These are phyloP conservation scores for Hypholoma fasciculare DNA, from an alignment of 768 basidiomycete genomes.

Conservation along the genomic window DNA sequence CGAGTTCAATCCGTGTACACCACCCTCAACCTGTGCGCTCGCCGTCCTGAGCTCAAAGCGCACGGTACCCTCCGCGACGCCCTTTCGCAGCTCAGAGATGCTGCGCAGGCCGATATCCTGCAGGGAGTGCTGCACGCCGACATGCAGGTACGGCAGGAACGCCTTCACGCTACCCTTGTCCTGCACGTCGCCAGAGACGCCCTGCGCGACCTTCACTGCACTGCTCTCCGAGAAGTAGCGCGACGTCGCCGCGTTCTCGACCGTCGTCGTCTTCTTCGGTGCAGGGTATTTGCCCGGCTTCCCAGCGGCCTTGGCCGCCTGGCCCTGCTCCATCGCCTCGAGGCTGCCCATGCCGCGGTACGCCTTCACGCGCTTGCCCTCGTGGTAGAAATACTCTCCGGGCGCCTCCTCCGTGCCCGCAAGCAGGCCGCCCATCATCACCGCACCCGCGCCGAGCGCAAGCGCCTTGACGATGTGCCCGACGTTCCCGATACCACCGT, in stretches of 20 bases:
- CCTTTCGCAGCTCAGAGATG: conserved; percentile 64
- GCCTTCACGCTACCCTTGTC: conserved; percentile 95
- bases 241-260: conserved; percentile 94
- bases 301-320: conserved; percentile 35
- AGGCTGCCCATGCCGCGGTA: conserved; percentile 99
- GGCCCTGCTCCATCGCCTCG: conserved; percentile 89
- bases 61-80: conserved; percentile 65
- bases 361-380: conserved; percentile 97
- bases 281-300: conserved; percentile 42
- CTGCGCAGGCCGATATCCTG: conserved; percentile 88
- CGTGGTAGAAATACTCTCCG: conserved; percentile 99
- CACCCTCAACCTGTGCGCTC: conserved; percentile 94
- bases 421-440: conserved; percentile 98
- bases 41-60: conserved; percentile 93
- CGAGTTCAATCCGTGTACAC: conserved; percentile 94
- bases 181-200: conserved; percentile 94
- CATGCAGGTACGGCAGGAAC: conserved; percentile 84
- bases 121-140: conserved; percentile 88
- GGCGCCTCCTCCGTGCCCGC: conserved; percentile 97
- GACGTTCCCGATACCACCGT: conserved; percentile 94
- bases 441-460: conserved; percentile 89
- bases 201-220: conserved; percentile 94
- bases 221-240: conserved; percentile 95
- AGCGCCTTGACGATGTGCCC: conserved; percentile 98
- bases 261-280: conserved; percentile 44